phyloP scores from a whole-genome alignment of 306 rosid genomes.

The Malus orientalis region DNA sequence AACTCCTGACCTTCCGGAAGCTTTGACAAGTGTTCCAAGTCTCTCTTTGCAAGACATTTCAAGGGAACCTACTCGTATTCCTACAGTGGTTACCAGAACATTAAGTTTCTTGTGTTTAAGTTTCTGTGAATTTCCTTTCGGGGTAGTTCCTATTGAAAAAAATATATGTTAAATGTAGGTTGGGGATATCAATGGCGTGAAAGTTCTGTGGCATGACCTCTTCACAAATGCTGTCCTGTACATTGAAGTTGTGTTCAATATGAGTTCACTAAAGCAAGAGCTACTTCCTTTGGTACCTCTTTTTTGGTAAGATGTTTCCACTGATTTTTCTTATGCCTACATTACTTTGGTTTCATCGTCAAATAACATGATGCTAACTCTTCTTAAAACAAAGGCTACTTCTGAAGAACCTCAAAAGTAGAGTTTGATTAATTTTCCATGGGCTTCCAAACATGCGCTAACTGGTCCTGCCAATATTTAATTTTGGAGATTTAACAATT shows the following conservation, averaged over 20 bases:
- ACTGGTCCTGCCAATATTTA: background rate
- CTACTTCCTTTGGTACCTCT: constrained; percentile 88
- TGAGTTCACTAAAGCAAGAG: constrained; percentile 82
- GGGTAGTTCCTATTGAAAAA: background rate
- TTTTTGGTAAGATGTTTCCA: constrained; percentile 60
- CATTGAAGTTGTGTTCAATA: constrained; percentile 76
- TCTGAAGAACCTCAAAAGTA: background rate
- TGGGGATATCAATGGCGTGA: constrained; percentile 74
- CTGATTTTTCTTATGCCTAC: background rate
- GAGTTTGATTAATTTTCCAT: background rate
- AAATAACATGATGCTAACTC: background rate
- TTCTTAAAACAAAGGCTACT: background rate
- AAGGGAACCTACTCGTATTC: constrained; percentile 75
- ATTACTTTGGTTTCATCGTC: background rate
- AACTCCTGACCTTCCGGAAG: constrained; percentile 97
- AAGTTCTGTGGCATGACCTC: constrained; percentile 85
- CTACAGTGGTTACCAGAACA: constrained; percentile 53
- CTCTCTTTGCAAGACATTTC: constrained; percentile 89
- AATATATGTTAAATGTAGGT: constrained; percentile 40
- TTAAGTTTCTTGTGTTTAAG: constrained; percentile 3
- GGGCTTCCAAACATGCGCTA: background rate
- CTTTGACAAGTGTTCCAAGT: constrained; percentile 85
- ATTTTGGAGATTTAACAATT: background rate
- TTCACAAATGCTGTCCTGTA: constrained; percentile 95
- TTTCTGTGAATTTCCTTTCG: constrained; percentile 11